phyloP scores from a whole-genome alignment of 1,284 basidiomycete genomes.

The Cutaneotrichosporon cavernicola region DNA sequence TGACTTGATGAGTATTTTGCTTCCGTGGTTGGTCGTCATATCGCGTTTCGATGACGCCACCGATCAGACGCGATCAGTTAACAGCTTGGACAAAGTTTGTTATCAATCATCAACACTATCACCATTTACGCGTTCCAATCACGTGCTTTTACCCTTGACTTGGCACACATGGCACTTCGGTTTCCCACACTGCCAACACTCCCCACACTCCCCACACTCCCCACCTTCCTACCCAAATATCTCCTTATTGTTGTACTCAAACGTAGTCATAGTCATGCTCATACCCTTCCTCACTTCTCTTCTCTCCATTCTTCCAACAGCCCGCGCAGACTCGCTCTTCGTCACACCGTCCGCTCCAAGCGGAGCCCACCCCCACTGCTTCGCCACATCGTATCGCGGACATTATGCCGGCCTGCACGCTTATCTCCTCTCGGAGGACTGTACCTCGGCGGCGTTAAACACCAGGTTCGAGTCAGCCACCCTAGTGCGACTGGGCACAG shows the following conservation, averaged over 20 bases:
- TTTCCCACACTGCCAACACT: no score
- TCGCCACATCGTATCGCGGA: constrained; percentile 33
- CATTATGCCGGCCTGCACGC: constrained; percentile 32
- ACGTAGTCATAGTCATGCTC: neutral
- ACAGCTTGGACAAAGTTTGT: no score
- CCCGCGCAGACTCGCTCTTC: neutral
- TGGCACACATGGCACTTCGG: no score
- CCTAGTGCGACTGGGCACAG: constrained; percentile 21
- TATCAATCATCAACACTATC: neutral
- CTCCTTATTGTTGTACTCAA: no score
- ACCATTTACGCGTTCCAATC: neutral
- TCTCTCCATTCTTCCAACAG: neutral
- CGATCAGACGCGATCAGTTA: no score
- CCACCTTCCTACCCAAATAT: no score
- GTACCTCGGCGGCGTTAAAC: constrained; percentile 13
- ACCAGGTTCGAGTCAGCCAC: constrained; percentile 23
- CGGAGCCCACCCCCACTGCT: constrained; percentile 21
- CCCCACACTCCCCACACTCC: no score
- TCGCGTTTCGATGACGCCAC: neutral
- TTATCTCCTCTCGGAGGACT: constrained; percentile 24
- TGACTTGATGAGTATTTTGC: neutral
- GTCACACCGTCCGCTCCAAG: neutral
- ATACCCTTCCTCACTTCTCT: neutral
- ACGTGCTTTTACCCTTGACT: neutral
- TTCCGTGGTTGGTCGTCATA: neutral